Percentiles rank a stretch among this genome's conserved stretches.
These are phyloP conservation scores for Leishmania lainsoni DNA, from an alignment of 208 protist species.

Conservation along the genomic window DNA sequence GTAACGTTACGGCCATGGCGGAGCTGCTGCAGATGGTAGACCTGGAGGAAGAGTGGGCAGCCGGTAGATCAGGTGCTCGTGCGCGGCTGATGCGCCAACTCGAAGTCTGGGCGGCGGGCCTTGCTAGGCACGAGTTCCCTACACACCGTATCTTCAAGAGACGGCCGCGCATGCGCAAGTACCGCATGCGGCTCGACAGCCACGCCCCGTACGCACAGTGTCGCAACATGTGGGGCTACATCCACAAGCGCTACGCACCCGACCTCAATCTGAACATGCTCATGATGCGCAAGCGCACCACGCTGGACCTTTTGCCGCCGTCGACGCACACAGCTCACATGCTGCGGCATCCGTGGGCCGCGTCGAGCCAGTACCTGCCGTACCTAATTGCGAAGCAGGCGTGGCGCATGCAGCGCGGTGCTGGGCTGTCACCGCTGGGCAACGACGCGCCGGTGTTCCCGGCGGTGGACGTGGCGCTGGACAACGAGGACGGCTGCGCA, in stretches of 20 bases:
- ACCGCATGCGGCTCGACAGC: conserved; percentile 23
- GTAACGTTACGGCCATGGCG: too few species aligned
- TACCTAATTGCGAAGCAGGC: conserved; percentile 30
- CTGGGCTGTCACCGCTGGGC: too few species aligned
- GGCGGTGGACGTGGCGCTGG: too few species aligned
- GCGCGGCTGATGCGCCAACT: too few species aligned
- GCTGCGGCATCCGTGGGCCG: conserved; percentile 26
- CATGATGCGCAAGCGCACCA: conserved; percentile 8
- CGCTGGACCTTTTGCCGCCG: conserved; percentile 17
- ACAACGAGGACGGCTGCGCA: conserved; percentile 27
- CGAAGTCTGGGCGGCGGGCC: too few species aligned
- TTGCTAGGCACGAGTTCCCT: conserved; percentile 16
- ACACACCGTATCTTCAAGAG: conserved; percentile 6
- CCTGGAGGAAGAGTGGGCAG: too few species aligned
- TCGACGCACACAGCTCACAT: conserved; percentile 27
- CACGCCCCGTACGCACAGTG: conserved; percentile 25
- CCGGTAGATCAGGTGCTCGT: too few species aligned
- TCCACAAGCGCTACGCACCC: conserved; percentile 25
- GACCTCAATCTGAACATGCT: conserved; percentile 27
- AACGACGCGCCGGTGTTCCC: too few species aligned
- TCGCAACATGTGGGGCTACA: conserved; percentile 28
- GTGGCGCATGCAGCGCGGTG: too few species aligned
- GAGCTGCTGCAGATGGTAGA: too few species aligned
- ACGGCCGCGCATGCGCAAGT: conserved; percentile 22
- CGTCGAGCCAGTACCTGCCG: conserved; percentile 24